These are phyloP conservation scores for Asterochloris sp. DNA, from an alignment of 139 green algal genomes.

Conservation along the genomic window DNA sequence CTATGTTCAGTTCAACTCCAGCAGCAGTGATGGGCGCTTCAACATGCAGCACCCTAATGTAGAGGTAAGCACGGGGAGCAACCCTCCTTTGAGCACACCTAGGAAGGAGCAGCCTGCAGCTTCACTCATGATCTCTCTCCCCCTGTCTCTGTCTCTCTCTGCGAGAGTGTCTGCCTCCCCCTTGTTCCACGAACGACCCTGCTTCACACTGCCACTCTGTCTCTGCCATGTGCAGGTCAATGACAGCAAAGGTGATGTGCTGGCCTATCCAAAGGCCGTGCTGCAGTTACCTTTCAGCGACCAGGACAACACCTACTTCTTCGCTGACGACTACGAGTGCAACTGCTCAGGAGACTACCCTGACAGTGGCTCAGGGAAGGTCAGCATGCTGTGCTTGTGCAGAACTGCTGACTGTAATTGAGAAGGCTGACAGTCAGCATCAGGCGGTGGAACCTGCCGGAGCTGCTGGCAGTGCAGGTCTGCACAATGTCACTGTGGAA, in stretches of 20 bases:
- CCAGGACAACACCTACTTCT: slow-evolving; percentile 25
- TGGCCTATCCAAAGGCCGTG: slow-evolving; percentile 38
- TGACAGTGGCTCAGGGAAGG: background rate
- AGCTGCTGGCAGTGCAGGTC: no score
- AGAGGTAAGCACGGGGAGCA: background rate
- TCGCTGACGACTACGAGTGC: slow-evolving; percentile 25
- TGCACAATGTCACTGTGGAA: no score
- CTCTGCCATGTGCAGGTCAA: slow-evolving; percentile 12
- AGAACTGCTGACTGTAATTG: no score
- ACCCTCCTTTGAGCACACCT: no score
- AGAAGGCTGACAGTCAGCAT: no score
- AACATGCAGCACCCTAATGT: slow-evolving; percentile 2
- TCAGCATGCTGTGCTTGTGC: no score
- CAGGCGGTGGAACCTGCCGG: no score
- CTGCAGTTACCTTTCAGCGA: slow-evolving; percentile 34
- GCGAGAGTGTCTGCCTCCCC: no score
- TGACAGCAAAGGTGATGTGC: slow-evolving; percentile 33
- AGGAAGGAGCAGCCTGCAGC: no score
- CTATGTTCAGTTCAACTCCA: slow-evolving; percentile 7
- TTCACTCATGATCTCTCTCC: no score
- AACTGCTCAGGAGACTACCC: background rate
- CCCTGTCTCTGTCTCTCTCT: no score
- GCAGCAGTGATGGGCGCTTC: slow-evolving; percentile 9
- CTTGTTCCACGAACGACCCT: no score
- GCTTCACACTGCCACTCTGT: background rate